Base-by-base conservation (phyloP, 1,139 yeast species). In the Pichia inconspicua region DNA sequence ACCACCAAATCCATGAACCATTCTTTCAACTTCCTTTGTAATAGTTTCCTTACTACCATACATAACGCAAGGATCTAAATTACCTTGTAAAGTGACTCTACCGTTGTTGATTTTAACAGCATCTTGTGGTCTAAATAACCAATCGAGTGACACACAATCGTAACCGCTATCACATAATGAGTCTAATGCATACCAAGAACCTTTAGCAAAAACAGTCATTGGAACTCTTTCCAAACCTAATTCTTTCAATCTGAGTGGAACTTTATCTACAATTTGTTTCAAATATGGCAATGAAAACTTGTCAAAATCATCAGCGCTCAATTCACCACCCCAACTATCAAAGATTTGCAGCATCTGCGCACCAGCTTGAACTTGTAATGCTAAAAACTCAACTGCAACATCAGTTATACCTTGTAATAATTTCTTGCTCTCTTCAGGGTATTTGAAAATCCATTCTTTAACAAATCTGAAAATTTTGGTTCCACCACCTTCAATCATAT, bases 401-500 rank as follows among this genome's bases (percentile, higher is more conserved):
- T 88, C 94, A 22, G 97, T 84, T 55, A 84, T 82, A 48, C 83
- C 83, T 64, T 82, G 86, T 55, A 92, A 74, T 52, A 92, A 71
- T 56, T 71, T 67, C 59, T 87, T 89, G 4, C 95, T 70, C 48
- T 79, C 83, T 51, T 80, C 77, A 30, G 95, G 87, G 64, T 81
- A 80, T 60, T 76, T 78, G 71, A 83, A 90, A 53, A 92, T 74
- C 97, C 97, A 90, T 64, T 87, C 85, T 66, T 92, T 89, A 50
- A 89, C 96, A 63, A 75, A 88, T 62, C 96, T 76, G 71, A 86
- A 92, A 74, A 90, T 75, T 65, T 87, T 85, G 11, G 96, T 83
- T 15, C 97, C 96, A 58, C 96, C 97, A 44, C 98, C 98, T 68
- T 92, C 98, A 52, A 92, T 82, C 96, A 92, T 94, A 68, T 94